phyloP scores from a whole-genome alignment of 192 early-diverging fungal species.

The Rhizoclosmatium globosum region DNA sequence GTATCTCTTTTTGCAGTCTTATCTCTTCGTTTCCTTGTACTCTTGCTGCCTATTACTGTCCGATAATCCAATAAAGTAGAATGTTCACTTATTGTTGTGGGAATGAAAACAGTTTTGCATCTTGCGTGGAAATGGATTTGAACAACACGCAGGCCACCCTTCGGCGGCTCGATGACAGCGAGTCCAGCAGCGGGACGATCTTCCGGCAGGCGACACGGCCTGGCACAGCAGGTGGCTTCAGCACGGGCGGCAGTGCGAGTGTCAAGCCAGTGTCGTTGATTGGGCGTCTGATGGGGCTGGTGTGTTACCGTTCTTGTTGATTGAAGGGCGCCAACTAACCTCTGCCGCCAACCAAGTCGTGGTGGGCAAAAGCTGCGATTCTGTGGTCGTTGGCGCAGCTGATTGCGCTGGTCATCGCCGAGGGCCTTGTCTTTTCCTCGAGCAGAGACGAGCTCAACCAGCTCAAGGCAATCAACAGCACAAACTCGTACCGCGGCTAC shows the following conservation, averaged over 20 bases:
- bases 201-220: neutral
- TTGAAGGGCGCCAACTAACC: neutral
- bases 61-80: too few relatives aligned
- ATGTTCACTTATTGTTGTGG: too few relatives aligned
- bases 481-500: neutral
- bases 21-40: too few relatives aligned
- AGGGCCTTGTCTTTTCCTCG: constrained; percentile 5
- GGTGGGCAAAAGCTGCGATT: constrained; percentile 53
- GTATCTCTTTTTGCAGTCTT: too few relatives aligned
- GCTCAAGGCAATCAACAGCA: constrained; percentile 19
- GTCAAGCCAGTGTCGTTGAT: too few relatives aligned
- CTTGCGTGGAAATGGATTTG: neutral
- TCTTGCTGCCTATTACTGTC: too few relatives aligned
- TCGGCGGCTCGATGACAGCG: constrained; percentile 26
- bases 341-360: neutral
- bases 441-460: neutral
- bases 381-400: constrained; percentile 48
- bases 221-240: neutral
- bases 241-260: too few relatives aligned
- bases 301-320: too few relatives aligned
- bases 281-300: too few relatives aligned
- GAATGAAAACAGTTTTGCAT: neutral
- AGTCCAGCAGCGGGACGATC: neutral
- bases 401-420: constrained; percentile 38
- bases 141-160: constrained; percentile 24